Conservation (phyloP, 2,329 filamentous ascomycete species). For the Fusarium beomiforme region DNA sequence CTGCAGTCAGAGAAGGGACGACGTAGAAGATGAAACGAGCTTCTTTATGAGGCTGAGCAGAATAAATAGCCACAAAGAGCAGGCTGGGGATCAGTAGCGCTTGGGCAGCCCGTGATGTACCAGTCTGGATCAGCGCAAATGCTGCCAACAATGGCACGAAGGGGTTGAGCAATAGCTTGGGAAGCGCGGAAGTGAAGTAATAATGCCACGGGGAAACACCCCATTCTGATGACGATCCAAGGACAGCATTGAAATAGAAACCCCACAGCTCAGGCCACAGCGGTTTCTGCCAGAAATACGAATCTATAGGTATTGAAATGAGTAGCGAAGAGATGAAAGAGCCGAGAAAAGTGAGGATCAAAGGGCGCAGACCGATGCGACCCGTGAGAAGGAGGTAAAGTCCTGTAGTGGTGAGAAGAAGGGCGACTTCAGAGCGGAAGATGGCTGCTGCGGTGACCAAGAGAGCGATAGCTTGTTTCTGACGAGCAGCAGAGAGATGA, state of each 20-base stretch:
- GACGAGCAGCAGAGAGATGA: slow-evolving; percentile 52
- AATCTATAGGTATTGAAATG: slow-evolving; percentile 81
- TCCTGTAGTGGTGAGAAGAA: slow-evolving; percentile 77
- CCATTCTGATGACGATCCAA: slow-evolving; percentile 87
- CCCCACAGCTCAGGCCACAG: slow-evolving; percentile 91
- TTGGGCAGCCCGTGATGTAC: slow-evolving; percentile 54
- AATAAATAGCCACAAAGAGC: slow-evolving; percentile 82
- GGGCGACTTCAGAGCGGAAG: slow-evolving; percentile 89
- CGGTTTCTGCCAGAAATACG: slow-evolving; percentile 89
- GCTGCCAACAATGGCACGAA: slow-evolving; percentile 66
- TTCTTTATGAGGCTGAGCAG: slow-evolving; percentile 93
- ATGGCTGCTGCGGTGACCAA: slow-evolving; percentile 83
- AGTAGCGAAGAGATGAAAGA: slow-evolving; percentile 74
- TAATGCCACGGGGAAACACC: slow-evolving; percentile 86
- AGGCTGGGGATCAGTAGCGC: slow-evolving; percentile 72
- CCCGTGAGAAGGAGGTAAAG: slow-evolving; percentile 69
- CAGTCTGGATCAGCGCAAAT: slow-evolving; percentile 60
- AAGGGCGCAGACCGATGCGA: slow-evolving; percentile 62
- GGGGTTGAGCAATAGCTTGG: slow-evolving; percentile 86
- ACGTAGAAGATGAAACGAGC: slow-evolving; percentile 94
- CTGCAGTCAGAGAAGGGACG: slow-evolving; percentile 81
- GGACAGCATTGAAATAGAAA: slow-evolving; percentile 91
- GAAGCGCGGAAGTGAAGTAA: slow-evolving; percentile 85
- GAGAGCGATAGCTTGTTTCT: slow-evolving; percentile 74
- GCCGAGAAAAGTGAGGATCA: slow-evolving; percentile 73